Percentiles rank a stretch among this genome's conserved stretches.
phyloP scores from a whole-genome alignment of 2,329 filamentous ascomycete genomes.

The Paraphaeosphaeria sporulosa region DNA sequence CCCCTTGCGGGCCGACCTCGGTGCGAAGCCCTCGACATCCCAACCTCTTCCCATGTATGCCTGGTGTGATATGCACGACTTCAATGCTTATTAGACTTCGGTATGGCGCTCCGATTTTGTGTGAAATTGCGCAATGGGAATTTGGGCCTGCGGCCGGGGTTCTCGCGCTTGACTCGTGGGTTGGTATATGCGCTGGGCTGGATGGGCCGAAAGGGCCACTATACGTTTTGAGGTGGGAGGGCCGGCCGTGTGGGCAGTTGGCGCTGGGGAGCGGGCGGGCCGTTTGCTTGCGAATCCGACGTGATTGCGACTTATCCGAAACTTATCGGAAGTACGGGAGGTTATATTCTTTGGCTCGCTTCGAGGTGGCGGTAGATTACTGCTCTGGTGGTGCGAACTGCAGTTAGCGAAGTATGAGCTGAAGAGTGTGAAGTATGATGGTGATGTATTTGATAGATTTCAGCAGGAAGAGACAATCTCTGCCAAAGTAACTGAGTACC shows the following conservation, averaged over 20 bases:
- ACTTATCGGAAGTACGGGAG: no score
- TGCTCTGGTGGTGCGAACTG: background rate
- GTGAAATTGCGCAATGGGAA: background rate
- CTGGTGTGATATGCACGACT: background rate
- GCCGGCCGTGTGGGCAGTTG: background rate
- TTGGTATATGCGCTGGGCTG: background rate
- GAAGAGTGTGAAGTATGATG: background rate
- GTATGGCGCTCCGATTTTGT: background rate
- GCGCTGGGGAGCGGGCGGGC: background rate
- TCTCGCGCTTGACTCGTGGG: conserved; percentile 1
- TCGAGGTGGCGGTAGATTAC: background rate
- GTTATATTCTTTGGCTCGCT: background rate
- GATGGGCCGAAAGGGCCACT: conserved; percentile 3
- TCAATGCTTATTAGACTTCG: background rate
- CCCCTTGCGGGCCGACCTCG: background rate
- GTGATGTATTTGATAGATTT: conserved; percentile 1
- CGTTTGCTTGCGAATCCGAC: conserved; percentile 3
- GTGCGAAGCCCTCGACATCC: background rate
- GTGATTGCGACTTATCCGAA: background rate
- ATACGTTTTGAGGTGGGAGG: conserved; percentile 4
- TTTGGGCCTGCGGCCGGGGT: background rate
- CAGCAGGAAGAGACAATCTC: conserved; percentile 9
- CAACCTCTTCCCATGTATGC: no score
- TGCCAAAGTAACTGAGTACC: conserved; percentile 3
- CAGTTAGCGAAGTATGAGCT: background rate